phyloP scores from a whole-genome alignment of 2,329 filamentous ascomycete genomes.

The Talaromyces islandicus region DNA sequence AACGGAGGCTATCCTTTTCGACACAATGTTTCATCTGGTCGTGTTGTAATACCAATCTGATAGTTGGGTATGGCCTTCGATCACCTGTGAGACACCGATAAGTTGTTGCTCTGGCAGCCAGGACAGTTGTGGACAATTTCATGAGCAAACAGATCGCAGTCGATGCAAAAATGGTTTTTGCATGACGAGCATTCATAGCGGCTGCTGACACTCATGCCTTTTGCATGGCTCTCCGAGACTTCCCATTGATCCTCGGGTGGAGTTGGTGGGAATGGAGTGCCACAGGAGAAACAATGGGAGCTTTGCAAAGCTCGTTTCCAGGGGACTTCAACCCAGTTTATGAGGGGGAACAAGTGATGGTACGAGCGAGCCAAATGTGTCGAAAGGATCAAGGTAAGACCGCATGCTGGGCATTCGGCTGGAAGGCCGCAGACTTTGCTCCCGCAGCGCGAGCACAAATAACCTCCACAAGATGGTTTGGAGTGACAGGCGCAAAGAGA shows the following conservation, averaged over 20 bases:
- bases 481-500: conserved; percentile 91
- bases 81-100: background rate
- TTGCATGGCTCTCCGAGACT: conserved; percentile 35
- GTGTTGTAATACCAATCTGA: background rate
- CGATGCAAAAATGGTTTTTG: conserved; percentile 88
- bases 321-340: conserved; percentile 84
- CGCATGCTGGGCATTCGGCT: conserved; percentile 84
- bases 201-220: conserved; percentile 75
- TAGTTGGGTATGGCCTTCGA: background rate
- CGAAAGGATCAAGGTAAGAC: conserved; percentile 85
- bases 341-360: conserved; percentile 83
- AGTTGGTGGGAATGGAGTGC: conserved; percentile 60
- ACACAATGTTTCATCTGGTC: background rate
- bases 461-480: conserved; percentile 73
- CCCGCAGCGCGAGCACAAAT: conserved; percentile 81
- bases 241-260: conserved; percentile 34
- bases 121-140: conserved; percentile 95
- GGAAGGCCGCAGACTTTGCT: conserved; percentile 87
- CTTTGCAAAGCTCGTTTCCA: conserved; percentile 66
- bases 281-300: conserved; percentile 70
- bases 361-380: conserved; percentile 92
- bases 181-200: conserved; percentile 89
- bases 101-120: conserved; percentile 60
- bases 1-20: background rate
- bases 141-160: conserved; percentile 93